Percentiles rank a stretch among this genome's conserved stretches.
These are phyloP conservation scores for Kazachstania martiniae DNA, from an alignment of 805 yeast species.

Conservation along the genomic window DNA sequence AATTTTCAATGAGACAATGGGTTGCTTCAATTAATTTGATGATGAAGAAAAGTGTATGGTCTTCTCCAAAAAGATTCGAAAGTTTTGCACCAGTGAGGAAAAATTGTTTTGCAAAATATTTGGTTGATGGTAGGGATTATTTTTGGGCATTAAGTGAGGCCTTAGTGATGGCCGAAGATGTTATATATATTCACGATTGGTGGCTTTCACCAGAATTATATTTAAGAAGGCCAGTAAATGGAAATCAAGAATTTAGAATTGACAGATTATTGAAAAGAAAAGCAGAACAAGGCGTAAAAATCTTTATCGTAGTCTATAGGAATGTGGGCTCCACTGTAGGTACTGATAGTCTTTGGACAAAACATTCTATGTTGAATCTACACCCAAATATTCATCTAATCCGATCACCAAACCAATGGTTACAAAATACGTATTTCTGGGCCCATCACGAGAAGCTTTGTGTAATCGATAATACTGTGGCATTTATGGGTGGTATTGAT, in stretches of 20 bases:
- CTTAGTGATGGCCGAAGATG: constrained; percentile 85
- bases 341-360: constrained; percentile 89
- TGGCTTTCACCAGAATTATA: constrained; percentile 95
- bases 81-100: constrained; percentile 89
- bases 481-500: constrained; percentile 92
- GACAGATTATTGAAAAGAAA: constrained; percentile 80
- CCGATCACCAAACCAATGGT: constrained; percentile 89
- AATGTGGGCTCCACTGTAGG: constrained; percentile 90
- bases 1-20: constrained; percentile 62
- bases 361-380: constrained; percentile 78
- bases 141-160: constrained; percentile 95
- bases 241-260: constrained; percentile 87
- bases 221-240: constrained; percentile 86
- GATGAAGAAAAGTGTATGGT: constrained; percentile 63
- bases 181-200: constrained; percentile 94
- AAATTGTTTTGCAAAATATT: constrained; percentile 87
- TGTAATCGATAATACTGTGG: constrained; percentile 76
- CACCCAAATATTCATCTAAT: constrained; percentile 82
- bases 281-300: constrained; percentile 91
- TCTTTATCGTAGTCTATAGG: constrained; percentile 83
- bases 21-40: constrained; percentile 58
- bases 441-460: constrained; percentile 96
- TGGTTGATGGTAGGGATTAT: constrained; percentile 93
- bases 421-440: constrained; percentile 93
- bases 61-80: constrained; percentile 61